Evolutionary conservation across 169 alveolate genomes (phyloP).

Genomic region (Plasmodium berghei): DNA sequence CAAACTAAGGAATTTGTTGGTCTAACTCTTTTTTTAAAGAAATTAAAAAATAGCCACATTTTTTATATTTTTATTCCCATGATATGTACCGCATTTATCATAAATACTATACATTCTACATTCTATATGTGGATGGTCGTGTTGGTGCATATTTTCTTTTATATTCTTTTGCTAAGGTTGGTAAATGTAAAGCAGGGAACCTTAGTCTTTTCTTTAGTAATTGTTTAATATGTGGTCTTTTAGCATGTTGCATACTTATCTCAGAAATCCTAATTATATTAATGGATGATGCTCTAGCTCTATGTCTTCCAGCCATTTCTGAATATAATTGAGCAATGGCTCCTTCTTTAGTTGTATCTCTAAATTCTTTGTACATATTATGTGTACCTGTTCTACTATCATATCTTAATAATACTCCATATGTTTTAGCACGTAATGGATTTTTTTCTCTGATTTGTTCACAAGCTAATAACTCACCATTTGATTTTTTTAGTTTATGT

Average conservation of each 20-base stretch:
- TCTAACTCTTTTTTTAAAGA: too few relatives aligned
- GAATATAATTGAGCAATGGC: conserved; percentile 97
- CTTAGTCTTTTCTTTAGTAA: conserved; percentile 89
- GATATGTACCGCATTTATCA: too few relatives aligned
- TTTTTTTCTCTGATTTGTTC: conserved; percentile 91
- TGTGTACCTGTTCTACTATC: conserved; percentile 98
- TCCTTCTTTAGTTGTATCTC: conserved; percentile 96
- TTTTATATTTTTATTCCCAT: too few relatives aligned
- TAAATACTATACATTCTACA: conserved; percentile 19
- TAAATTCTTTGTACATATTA: conserved; percentile 99
- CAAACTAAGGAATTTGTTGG: too few relatives aligned
- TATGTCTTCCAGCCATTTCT: conserved; percentile 99
- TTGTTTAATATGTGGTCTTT: conserved; percentile 91
- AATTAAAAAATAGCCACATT: too few relatives aligned
- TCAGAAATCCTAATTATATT: conserved; percentile 93
- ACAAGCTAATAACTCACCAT: conserved; percentile 97
- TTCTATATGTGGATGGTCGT: conserved; percentile 88
- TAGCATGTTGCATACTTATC: conserved; percentile 86
- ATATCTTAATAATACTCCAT: conserved; percentile 97
- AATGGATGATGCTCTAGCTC: conserved; percentile 96
- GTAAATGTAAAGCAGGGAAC: conserved; percentile 92
- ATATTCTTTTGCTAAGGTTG: conserved; percentile 88
- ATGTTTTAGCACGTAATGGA: conserved; percentile 95
- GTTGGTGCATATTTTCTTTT: conserved; percentile 89
- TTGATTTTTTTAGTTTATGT: conserved; percentile 95